A percentile compares a stretch with the other conserved stretches of the same genome.
phyloP scores from a whole-genome alignment of 495 filamentous ascomycete genomes.

The Chaetomidium leptoderma region DNA sequence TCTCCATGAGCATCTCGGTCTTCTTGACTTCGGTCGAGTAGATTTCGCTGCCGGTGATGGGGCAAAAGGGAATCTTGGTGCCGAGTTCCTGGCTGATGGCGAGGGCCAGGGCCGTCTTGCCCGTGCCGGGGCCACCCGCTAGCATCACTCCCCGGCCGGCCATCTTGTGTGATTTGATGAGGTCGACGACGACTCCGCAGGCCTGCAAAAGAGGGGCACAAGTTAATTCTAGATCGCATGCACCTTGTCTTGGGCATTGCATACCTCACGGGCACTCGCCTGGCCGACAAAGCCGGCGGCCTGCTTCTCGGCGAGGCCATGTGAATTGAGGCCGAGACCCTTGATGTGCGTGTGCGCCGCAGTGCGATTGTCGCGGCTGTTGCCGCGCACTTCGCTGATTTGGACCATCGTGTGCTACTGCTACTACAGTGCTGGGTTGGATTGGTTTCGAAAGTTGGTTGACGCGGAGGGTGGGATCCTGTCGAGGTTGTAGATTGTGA shows the following conservation, averaged over 20 bases:
- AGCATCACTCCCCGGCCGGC: slow-evolving; percentile 88
- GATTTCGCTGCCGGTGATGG: slow-evolving; percentile 93
- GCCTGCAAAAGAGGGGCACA: slow-evolving; percentile 46
- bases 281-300: slow-evolving; percentile 87
- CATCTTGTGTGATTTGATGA: slow-evolving; percentile 95
- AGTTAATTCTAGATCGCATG: background rate
- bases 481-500: slow-evolving; percentile 6
- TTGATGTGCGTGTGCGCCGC: slow-evolving; percentile 97
- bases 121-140: slow-evolving; percentile 86
- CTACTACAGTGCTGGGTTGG: background rate
- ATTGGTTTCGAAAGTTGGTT: background rate
- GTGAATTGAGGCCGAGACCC: slow-evolving; percentile 75
- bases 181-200: slow-evolving; percentile 89
- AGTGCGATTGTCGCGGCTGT: slow-evolving; percentile 90
- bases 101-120: slow-evolving; percentile 93
- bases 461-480: slow-evolving; percentile 1
- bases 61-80: slow-evolving; percentile 95
- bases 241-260: slow-evolving; percentile 8
- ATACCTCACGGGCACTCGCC: slow-evolving; percentile 76
- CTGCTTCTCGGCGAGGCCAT: slow-evolving; percentile 75
- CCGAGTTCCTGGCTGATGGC: slow-evolving; percentile 94
- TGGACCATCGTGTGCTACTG: slow-evolving; percentile 62
- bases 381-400: slow-evolving; percentile 94
- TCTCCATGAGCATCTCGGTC: slow-evolving; percentile 97
- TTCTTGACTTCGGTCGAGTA: slow-evolving; percentile 98